These are phyloP conservation scores for Martiniozyma asiatica DNA, from an alignment of 1,139 yeast species.

Conservation along the genomic window DNA sequence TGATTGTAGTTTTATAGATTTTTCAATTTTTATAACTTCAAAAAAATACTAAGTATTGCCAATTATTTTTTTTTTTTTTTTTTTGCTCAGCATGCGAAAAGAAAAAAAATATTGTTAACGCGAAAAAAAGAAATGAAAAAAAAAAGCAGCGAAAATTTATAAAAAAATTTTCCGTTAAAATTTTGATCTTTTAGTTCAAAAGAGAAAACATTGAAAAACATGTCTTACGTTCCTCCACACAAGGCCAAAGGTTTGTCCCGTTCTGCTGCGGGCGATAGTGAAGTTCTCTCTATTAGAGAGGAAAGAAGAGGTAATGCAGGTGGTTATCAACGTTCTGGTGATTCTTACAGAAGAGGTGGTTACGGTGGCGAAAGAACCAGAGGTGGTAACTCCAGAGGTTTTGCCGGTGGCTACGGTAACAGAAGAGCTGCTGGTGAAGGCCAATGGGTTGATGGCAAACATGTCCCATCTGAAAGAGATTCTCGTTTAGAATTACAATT, in stretches of 20 bases:
- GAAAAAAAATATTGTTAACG: too few relatives aligned
- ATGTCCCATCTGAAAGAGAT: constrained; percentile 69
- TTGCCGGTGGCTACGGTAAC: background rate
- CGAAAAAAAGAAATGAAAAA: too few relatives aligned
- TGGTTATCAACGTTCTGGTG: constrained; percentile 67
- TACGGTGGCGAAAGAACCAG: constrained; percentile 21
- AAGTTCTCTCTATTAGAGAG: constrained; percentile 18
- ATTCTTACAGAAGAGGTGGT: constrained; percentile 22
- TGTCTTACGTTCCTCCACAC: constrained; percentile 26
- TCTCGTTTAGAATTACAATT: constrained; percentile 65
- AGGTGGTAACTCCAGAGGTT: constrained; percentile 18
- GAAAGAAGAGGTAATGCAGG: constrained; percentile 33
- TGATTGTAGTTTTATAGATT: constrained; percentile 1
- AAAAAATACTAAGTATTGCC: too few relatives aligned
- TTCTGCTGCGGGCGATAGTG: constrained; percentile 10
- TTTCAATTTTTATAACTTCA: constrained; percentile 1
- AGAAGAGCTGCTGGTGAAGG: constrained; percentile 31
- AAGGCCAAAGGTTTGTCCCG: constrained; percentile 15
- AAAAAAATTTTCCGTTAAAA: too few relatives aligned
- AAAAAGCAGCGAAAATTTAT: too few relatives aligned
- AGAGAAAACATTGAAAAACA: constrained; percentile 8
- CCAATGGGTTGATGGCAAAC: constrained; percentile 78
- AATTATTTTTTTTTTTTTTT: too few relatives aligned
- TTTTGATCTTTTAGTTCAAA: too few relatives aligned
- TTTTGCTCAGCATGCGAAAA: too few relatives aligned